Base-by-base conservation (phyloP, 2,329 filamentous ascomycete species). In the Plectosphaerella plurivora region DNA sequence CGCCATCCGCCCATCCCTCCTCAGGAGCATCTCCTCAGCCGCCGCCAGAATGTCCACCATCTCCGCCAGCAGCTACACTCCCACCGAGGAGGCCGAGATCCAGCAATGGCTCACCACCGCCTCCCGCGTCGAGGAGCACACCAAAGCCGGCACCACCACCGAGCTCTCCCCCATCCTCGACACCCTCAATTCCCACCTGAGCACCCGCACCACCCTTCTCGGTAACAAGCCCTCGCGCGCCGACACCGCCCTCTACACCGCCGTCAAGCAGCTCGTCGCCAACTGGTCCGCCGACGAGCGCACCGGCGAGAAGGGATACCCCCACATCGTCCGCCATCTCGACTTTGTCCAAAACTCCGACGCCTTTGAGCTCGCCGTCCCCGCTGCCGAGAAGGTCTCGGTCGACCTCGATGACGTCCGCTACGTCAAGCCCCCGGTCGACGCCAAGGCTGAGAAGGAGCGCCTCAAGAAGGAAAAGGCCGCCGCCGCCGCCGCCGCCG, bases 401-500 rank as follows among this genome's bases (percentile, higher is more conserved):
- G 82, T 97, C 60, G 86, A 97, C 68, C 75, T 83, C 49, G 85
- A 91, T 63, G 87, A 92, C 61, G 82, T 97, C 54, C 80, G 90
- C 57, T 92, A 91, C 69, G 87, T 92, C 62, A 93, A 94, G 75
- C 93, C 93, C 61, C 89, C 89, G 18, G 84, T 93, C 56, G 91
- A 96, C 60, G 84, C 88, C 63, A 96, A 95, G 79, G 91, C 91
- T 52, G 93, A 97, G 79, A 97, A 97, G 78, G 92, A 97, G 80
- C 85, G 88, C 47, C 83, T 93, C 73, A 97, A 96, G 87, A 96
- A 95, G 78, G 91, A 96, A 75, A 96, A 96, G 79, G 89, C 87
- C 28, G 84, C 83, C 14, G 81, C 81, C 2, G 79, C 80, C 1
- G 81, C 79, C 2, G 79, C 78, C 5, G 77, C 75, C 10, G 36